Evolutionary conservation across 164 flowering plant genomes (phyloP), one percentile per base, ranked within the genome.

Genomic region (Tetracentron sinense): DNA sequence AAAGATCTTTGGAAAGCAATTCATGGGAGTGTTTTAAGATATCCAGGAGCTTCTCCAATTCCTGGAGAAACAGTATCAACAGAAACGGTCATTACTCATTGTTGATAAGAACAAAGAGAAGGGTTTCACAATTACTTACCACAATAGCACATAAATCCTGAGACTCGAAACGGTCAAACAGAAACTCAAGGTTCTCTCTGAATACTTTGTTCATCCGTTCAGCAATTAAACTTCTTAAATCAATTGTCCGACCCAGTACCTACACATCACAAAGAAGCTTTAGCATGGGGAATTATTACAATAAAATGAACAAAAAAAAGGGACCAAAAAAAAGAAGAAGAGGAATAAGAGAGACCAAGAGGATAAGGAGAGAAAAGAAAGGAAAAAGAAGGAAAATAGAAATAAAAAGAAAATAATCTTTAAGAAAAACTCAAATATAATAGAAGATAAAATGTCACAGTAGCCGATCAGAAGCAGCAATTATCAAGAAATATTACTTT

Each of bases 121-220:
- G 3, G 47, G 6, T 7, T 48, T 21, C 49, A 22, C 27, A 57
- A 48, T 27, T 44, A 71, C 83, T 79, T 74, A 92, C 99, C 84
- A 95, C 99, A 31, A 88, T 69, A 62, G 96, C 90, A 79, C 99
- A 95, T 53, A 95, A 54, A 75, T 95, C 99, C 66, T 86, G 97
- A 47, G 92, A 92, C 77, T 95, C 99, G 74, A 95, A 95, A 20
- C 96, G 88, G 59, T 95, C 99, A 80, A 95, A 89, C 21, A 92
- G 78, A 76, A 88, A 95, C 74, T 91, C 99, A 62, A 95, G 82
- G 61, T 95, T 95, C 55, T 92, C 96, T 71, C 99, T 83, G 72
- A 84, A 91, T 67, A 78, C 50, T 76, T 85, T 95, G 77, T 95
- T 95, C 89, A 95, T 88, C 64, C 96, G 72, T 71, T 85, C 86